A percentile compares a stretch with the other conserved stretches of the same genome.
Conservation (phyloP, 1,284 basidiomycete species). For the Naganishia sp. region DNA sequence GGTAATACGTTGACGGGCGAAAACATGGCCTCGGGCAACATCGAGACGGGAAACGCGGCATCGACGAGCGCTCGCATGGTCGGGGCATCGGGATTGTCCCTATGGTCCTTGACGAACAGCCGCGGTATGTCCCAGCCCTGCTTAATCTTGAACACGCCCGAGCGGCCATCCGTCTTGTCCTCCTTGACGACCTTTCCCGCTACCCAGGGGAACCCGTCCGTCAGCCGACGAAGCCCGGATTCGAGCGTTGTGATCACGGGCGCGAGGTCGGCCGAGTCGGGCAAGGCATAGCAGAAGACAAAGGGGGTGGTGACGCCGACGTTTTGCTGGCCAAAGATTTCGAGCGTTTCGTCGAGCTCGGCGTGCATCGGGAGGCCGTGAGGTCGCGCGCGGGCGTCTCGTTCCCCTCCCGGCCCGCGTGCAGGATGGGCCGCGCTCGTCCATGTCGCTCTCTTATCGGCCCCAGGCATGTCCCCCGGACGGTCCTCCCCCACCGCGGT, state of each 20-base stretch:
- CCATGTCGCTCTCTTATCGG: no score
- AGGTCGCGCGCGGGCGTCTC: no score
- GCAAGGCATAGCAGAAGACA: conserved; percentile 18
- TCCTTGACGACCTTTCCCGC: conserved; percentile 15
- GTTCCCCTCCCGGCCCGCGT: no score
- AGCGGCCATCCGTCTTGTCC: conserved; percentile 11
- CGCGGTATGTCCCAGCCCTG: conserved; percentile 7
- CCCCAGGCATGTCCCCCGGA: no score
- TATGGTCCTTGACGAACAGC: conserved; percentile 9
- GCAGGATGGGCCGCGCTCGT: no score
- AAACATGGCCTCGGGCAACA: conserved; percentile 7
- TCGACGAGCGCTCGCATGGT: not conserved
- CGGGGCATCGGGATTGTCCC: not conserved
- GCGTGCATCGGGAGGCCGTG: no score
- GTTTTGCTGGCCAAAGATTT: conserved; percentile 15
- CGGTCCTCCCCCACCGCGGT: no score
- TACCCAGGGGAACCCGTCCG: conserved; percentile 12
- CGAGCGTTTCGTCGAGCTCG: conserved; percentile 18
- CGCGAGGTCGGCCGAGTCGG: not conserved
- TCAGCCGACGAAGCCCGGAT: conserved; percentile 1
- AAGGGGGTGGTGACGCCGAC: conserved; percentile 16
- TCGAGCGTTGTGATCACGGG: conserved; percentile 5
- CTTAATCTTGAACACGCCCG: conserved; percentile 27
- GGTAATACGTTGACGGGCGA: conserved; percentile 25
- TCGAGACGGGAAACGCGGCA: not conserved